phyloP scores from a whole-genome alignment of 768 basidiomycete species.

The Termitomyces sp. region DNA sequence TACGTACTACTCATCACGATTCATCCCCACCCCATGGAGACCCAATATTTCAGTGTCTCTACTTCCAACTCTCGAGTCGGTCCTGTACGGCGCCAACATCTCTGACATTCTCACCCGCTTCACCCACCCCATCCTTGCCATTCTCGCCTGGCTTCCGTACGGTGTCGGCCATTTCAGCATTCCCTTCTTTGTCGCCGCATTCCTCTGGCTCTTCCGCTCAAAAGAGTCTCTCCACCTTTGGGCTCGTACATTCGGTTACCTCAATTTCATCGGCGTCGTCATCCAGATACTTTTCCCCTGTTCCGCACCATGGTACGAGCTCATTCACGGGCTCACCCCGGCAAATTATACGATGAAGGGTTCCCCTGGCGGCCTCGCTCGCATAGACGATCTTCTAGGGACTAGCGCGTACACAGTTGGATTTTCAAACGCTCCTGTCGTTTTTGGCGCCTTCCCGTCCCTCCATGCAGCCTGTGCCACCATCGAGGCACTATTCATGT shows the following conservation, averaged over 20 bases:
- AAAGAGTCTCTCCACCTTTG: conserved; percentile 80
- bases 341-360: conserved; percentile 92
- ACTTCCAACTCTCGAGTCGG: conserved; percentile 91
- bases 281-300: conserved; percentile 89
- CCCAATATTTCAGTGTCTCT: conserved; percentile 89
- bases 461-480: conserved; percentile 91
- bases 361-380: conserved; percentile 88
- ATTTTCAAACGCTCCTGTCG: conserved; percentile 87
- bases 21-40: conserved; percentile 73
- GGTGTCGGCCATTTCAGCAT: conserved; percentile 89
- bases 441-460: conserved; percentile 96
- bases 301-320: conserved; percentile 96
- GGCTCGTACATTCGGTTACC: conserved; percentile 86
- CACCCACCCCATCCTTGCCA: conserved; percentile 89
- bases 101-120: conserved; percentile 94
- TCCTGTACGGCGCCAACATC: conserved; percentile 96
- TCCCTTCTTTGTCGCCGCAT: conserved; percentile 83
- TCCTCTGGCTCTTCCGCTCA: conserved; percentile 88
- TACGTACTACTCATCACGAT: conserved; percentile 82
- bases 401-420: conserved; percentile 70
- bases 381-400: conserved; percentile 89
- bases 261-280: conserved; percentile 88
- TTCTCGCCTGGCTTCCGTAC: conserved; percentile 95
- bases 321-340: conserved; percentile 94
- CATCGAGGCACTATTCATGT: conserved; percentile 88